A percentile compares a stretch with the other conserved stretches of the same genome.
Evolutionary conservation across 768 basidiomycete species (phyloP).

Genomic region (Pleurotus ostreatus): DNA sequence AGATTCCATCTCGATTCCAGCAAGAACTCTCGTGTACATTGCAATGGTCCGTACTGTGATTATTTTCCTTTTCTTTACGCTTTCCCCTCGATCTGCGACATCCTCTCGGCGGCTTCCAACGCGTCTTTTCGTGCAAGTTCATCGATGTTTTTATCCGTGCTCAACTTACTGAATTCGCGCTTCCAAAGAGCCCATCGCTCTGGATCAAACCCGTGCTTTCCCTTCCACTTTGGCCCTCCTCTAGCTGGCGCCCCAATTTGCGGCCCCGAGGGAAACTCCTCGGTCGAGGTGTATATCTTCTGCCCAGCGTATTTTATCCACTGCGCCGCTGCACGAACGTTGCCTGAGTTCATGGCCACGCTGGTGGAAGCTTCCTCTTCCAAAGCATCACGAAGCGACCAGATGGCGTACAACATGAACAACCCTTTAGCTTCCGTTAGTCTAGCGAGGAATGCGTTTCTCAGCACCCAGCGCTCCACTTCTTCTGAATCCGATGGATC

Average conservation of each 20-base stretch:
- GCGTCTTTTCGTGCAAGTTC: background rate
- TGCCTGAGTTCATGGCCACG: background rate
- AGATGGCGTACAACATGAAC: conserved; percentile 6
- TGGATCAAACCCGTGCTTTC: conserved; percentile 4
- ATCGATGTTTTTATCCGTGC: background rate
- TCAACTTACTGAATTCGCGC: background rate
- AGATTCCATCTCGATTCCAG: too few species aligned
- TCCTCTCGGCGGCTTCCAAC: background rate
- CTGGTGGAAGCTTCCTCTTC: background rate
- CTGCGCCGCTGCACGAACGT: conserved; percentile 1
- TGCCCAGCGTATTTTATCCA: background rate
- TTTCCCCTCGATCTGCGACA: conserved; percentile 2
- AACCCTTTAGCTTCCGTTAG: background rate
- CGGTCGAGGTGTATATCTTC: conserved; percentile 2
- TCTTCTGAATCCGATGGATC: background rate
- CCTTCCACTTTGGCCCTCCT: conserved; percentile 1
- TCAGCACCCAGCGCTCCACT: background rate
- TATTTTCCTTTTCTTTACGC: background rate
- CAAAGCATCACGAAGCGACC: background rate
- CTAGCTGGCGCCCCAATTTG: conserved; percentile 1
- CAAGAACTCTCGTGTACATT: too few species aligned
- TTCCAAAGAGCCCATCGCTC: conserved; percentile 5
- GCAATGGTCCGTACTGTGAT: too few species aligned
- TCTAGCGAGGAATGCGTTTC: background rate
- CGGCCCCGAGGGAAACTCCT: conserved; percentile 3